Evolutionary conservation across 2,329 filamentous ascomycete genomes (phyloP).

Genomic region (Plenodomus biglobosus): DNA sequence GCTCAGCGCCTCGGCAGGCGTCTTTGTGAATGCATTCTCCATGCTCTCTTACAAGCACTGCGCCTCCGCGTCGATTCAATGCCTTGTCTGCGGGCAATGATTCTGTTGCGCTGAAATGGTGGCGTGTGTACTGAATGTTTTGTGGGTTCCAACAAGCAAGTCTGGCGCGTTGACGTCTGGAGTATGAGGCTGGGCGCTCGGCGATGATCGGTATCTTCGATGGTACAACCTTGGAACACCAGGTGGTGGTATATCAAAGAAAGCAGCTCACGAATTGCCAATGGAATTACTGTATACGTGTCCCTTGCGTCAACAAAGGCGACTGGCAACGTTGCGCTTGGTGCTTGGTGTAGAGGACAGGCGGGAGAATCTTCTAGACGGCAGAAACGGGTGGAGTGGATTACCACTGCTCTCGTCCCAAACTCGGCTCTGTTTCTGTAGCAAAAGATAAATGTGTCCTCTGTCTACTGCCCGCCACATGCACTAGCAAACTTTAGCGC

Average conservation of each 20-base stretch:
- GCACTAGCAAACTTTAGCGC: conserved; percentile 2
- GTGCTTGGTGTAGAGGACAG: no score
- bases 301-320: no score
- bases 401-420: no score
- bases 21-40: conserved; percentile 57
- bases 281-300: neutral
- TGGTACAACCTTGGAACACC: no score
- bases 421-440: no score
- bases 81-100: conserved; percentile 1
- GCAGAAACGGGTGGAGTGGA: no score
- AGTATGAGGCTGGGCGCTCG: neutral
- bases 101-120: no score
- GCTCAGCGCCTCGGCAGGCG: conserved; percentile 53
- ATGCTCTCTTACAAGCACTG: conserved; percentile 39
- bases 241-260: no score
- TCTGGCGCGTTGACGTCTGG: neutral
- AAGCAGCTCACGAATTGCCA: no score
- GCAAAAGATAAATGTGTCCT: conserved; percentile 11
- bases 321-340: no score
- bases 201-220: neutral
- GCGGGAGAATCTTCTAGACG: neutral
- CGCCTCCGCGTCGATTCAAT: conserved; percentile 6
- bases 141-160: neutral
- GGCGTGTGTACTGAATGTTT: neutral
- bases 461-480: conserved; percentile 6